Evolutionary conservation across 371 early-diverging fungal genomes (phyloP).

Genomic region (Rhizopus microsporus): DNA sequence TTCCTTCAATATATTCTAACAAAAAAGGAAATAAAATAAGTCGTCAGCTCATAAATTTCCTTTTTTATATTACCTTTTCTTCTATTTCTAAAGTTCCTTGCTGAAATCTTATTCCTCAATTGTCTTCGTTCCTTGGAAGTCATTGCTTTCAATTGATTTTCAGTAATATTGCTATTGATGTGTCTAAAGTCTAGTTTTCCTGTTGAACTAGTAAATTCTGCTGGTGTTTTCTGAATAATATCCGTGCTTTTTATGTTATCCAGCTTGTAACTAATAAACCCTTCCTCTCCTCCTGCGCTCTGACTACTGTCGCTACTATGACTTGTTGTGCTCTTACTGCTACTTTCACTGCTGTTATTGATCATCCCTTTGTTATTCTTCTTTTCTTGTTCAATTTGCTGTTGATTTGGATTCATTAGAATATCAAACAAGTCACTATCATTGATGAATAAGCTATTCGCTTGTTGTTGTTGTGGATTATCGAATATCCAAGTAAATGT

Average conservation of each 20-base stretch:
- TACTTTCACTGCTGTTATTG: slow-evolving; percentile 8
- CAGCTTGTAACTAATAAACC: background rate
- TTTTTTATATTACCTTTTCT: slow-evolving; percentile 69
- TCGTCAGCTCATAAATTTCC: slow-evolving; percentile 17
- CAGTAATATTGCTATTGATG: slow-evolving; percentile 22
- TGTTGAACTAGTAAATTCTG: slow-evolving; percentile 13
- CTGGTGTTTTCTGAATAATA: background rate
- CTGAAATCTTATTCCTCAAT: slow-evolving; percentile 88
- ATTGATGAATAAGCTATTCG: background rate
- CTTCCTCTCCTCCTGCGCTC: slow-evolving; percentile 7
- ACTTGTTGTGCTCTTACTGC: background rate
- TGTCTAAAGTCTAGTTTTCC: slow-evolving; percentile 26
- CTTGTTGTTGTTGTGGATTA: background rate
- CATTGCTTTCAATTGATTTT: slow-evolving; percentile 58
- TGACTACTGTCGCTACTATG: background rate
- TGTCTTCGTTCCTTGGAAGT: slow-evolving; percentile 86
- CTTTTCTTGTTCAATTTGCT: background rate
- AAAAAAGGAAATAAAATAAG: slow-evolving; percentile 15
- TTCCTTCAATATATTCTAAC: slow-evolving; percentile 72
- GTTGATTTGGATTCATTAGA: slow-evolving; percentile 7
- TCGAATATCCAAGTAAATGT: slow-evolving; percentile 19
- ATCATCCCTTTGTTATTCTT: background rate
- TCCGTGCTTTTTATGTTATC: background rate
- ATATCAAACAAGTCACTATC: slow-evolving; percentile 23
- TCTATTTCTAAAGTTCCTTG: slow-evolving; percentile 85